A percentile compares a stretch with the other conserved stretches of the same genome.
Conservation (phyloP, 768 basidiomycete species). For the Cubamyces lactineus region DNA sequence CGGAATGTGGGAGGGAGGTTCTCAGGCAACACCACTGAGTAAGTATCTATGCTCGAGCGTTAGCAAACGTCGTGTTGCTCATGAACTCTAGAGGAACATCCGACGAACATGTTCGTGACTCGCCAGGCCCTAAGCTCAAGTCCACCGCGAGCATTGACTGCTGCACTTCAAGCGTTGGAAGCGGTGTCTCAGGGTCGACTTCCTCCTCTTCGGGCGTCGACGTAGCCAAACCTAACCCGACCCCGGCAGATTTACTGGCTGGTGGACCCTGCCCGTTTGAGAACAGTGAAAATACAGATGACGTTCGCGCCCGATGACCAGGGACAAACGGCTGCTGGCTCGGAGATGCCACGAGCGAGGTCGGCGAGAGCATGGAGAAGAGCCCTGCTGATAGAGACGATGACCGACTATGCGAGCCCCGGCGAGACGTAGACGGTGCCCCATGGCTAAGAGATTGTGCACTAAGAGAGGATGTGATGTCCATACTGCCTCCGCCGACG, state of each 20-base stretch:
- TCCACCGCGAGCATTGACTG: slow-evolving; percentile 92
- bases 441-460: slow-evolving; percentile 12
- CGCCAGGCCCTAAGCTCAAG: slow-evolving; percentile 77
- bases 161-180: slow-evolving; percentile 87
- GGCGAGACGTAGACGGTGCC: background rate
- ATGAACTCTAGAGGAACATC: background rate
- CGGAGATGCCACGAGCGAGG: slow-evolving; percentile 20
- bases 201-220: slow-evolving; percentile 41
- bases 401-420: slow-evolving; percentile 47
- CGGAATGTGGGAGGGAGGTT: slow-evolving; percentile 89
- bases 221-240: slow-evolving; percentile 38
- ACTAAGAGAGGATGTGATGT: slow-evolving; percentile 59
- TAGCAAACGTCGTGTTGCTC: slow-evolving; percentile 1
- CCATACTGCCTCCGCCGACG: slow-evolving; percentile 81
- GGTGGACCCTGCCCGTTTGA: slow-evolving; percentile 18
- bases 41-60: slow-evolving; percentile 61
- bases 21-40: slow-evolving; percentile 73
- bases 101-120: slow-evolving; percentile 78
- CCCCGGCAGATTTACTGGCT: slow-evolving; percentile 21
- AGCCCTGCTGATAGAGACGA: slow-evolving; percentile 56
- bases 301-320: slow-evolving; percentile 29
- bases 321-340: slow-evolving; percentile 20
- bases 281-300: slow-evolving; percentile 29
- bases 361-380: slow-evolving; percentile 38
- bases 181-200: slow-evolving; percentile 61